Evolutionary conservation across 1,139 yeast species (phyloP), one percentile per base, ranked within the genome.

Genomic region (Debaryomyces subglobosus): DNA sequence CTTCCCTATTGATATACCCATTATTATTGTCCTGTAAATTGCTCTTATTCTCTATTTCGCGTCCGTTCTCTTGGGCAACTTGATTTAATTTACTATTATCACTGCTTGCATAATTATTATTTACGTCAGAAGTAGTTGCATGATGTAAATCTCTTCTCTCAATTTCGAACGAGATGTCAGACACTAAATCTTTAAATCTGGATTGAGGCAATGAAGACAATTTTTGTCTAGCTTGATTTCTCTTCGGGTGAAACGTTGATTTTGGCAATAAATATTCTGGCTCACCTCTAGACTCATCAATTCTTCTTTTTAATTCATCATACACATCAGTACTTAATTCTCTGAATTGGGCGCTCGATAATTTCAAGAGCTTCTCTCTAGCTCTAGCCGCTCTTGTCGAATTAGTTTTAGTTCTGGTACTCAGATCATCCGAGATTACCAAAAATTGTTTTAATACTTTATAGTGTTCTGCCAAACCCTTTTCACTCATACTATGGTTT

Each of bases 221-320:
- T 68, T 92, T 94, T 63, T 89, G 92, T 58, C 99, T 81, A 3
- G 99, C 99, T 67, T 91, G 96, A 65, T 95, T 95, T 61, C 99
- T 79, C 63, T 91, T 92, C 32, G 96, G 95, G 64, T 95, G 99
- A 69, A 90, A 90, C 3, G 78, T 72, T n/a, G 82, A 76, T 62
- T 80, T 81, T 4, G 96, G 92, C 44, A 84, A 75, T 51, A 89
- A 72, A 61, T 80, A 83, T 52, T 82, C 86, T 4, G 88, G 84
- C 58, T 81, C 82, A 39, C 80, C 76, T 49, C 81, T 61, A 30
- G 76, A 67, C 55, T 78, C 82, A 52, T 79, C 84, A 44, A 77
- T 78, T 53, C 97, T 77, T 59, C 99, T 79, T 60, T 82, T 81
- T 53, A 92, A 74, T 68, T 92, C 99, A 66, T 92, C 98, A 64